Evolutionary conservation across 768 basidiomycete genomes (phyloP), one percentile per base, ranked within the genome.

Genomic region (Trametes villosa): DNA sequence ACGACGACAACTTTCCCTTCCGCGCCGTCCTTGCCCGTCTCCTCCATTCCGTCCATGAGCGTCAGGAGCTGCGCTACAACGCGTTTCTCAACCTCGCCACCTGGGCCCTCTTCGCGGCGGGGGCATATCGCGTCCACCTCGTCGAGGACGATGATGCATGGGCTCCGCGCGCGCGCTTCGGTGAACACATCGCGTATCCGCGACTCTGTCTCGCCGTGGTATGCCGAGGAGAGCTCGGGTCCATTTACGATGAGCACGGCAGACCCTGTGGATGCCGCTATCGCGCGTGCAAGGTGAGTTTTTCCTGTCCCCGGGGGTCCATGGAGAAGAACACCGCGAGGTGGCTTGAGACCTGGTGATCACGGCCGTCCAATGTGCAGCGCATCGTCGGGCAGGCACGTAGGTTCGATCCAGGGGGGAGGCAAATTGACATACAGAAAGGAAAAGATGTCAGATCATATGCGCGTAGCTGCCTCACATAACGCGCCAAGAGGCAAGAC

Each of bases 231-330:
- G 22, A 98, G 83, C 70, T 98, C 95, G 13, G 97, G 95, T 0
- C 97, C 97, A 67, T 96, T 96, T 72, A 98, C 88, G 51, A 94
- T 86, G 64, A 99, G 83, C n/a, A 97, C 91, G 27, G 88, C 86
- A 8, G 94, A 91, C 30, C 83, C 84, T 1, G 91, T 92, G 6
- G 95, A 93, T 0, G 87, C 83, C 4, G 96, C 95, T 59, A 99
- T 95, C 15, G 95, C 92, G 62, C 94, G 88, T 12, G 97, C 96
- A 2, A 99, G 80, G 70, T 97, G 94, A 0, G 97, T 99, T 77
- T 99, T 99, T 17, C 97, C 97, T 9, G 97, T 98, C 36, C 97
- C 97, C 3, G 97, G 94, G 12, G 95, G 96, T 12, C 97, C 97
- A 72, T 98, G 89, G 1, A 99, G 83, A 20, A 98, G 83, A 45